Percentiles rank a stretch among this genome's conserved stretches.
Conservation (phyloP, 2,329 filamentous ascomycete species). For the Ceratocystis huliohia region DNA sequence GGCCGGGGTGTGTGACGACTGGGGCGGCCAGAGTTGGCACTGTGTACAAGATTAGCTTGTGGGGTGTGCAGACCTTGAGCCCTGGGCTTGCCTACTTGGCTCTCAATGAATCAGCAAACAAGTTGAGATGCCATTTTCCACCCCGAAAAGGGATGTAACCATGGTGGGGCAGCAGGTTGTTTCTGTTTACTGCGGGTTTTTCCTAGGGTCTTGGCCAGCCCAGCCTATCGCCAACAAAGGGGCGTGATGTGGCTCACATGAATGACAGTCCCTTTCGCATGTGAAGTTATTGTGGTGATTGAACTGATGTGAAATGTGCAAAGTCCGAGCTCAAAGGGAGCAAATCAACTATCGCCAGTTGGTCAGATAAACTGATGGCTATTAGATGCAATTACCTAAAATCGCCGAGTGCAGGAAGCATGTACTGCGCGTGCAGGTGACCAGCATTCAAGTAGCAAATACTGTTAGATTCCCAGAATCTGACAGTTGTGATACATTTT, state of each 20-base stretch:
- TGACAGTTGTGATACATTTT: neutral
- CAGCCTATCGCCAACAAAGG: neutral
- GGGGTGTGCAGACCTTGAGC: neutral
- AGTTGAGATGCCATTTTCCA: neutral
- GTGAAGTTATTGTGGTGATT: neutral
- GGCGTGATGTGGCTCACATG: neutral
- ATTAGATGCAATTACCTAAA: neutral
- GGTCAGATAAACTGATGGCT: neutral
- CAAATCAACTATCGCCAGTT: neutral
- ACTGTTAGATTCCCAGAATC: neutral
- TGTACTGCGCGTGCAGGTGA: neutral
- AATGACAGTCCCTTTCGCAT: neutral
- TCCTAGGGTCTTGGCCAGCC: neutral
- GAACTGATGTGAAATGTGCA: neutral
- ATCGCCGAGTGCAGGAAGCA: neutral
- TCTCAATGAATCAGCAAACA: slow-evolving; percentile 7
- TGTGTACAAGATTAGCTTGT: neutral
- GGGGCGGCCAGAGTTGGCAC: neutral
- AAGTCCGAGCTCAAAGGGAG: neutral
- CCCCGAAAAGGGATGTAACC: neutral
- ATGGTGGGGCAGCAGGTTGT: neutral
- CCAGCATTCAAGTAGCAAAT: neutral
- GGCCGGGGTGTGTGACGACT: neutral
- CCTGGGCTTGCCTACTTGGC: neutral
- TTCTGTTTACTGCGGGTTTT: neutral